phyloP scores from a whole-genome alignment of 2,329 filamentous ascomycete genomes.

The Pyrenophora teres region DNA sequence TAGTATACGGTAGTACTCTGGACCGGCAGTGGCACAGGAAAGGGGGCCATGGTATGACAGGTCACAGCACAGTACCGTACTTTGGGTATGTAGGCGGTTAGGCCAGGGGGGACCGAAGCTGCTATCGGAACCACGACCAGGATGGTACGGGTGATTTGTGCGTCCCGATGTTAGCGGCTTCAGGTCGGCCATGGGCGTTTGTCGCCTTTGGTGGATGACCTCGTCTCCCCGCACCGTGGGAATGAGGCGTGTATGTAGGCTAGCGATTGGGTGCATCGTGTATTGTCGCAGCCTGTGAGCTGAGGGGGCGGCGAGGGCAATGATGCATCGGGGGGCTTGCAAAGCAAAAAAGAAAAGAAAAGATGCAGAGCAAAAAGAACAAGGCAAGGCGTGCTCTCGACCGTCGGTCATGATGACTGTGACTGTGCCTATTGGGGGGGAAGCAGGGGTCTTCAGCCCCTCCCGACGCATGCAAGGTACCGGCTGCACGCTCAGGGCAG shows the following conservation, averaged over 20 bases:
- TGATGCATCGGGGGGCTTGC: neutral
- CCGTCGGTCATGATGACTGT: neutral
- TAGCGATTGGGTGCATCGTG: slow-evolving; percentile 1
- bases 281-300: slow-evolving; percentile 1
- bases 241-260: neutral
- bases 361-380: neutral
- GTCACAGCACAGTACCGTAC: slow-evolving; percentile 7
- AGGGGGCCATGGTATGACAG: slow-evolving; percentile 20
- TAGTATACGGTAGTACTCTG: neutral
- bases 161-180: slow-evolving; percentile 27
- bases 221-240: slow-evolving; percentile 19
- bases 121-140: slow-evolving; percentile 17
- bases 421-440: neutral
- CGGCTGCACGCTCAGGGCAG: slow-evolving; percentile 10
- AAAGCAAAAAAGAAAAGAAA: neutral
- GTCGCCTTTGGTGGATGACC: slow-evolving; percentile 10
- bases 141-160: slow-evolving; percentile 18
- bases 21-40: slow-evolving; percentile 7
- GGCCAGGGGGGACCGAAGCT: slow-evolving; percentile 20
- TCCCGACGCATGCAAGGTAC: slow-evolving; percentile 23
- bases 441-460: slow-evolving; percentile 15
- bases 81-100: slow-evolving; percentile 16
- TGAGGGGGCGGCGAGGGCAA: slow-evolving; percentile 6
- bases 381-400: neutral
- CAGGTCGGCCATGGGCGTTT: slow-evolving; percentile 24